Conservation (phyloP, 2,329 filamentous ascomycete species). For the Thyridium curvatum region DNA sequence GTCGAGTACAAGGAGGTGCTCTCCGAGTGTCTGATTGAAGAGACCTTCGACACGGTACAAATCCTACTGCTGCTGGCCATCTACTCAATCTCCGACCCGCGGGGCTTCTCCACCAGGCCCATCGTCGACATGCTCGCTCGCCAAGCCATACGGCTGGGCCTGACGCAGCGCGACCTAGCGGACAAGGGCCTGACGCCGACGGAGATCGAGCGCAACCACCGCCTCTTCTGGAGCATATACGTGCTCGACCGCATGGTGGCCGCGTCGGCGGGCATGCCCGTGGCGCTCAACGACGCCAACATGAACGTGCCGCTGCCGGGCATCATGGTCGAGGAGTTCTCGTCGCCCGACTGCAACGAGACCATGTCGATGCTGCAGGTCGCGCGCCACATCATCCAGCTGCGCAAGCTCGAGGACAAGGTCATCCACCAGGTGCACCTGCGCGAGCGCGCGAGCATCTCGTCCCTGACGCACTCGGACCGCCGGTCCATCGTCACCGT, state of each 20-base stretch:
- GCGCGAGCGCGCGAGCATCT: conserved; percentile 22
- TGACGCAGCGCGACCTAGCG: conserved; percentile 22
- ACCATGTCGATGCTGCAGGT: conserved; percentile 34
- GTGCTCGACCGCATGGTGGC: conserved; percentile 38
- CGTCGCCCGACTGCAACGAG: conserved; percentile 26
- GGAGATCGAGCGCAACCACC: conserved; percentile 21
- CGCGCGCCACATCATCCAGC: conserved; percentile 34
- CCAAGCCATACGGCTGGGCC: conserved; percentile 29
- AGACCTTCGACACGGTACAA: conserved; percentile 29
- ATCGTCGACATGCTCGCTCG: conserved; percentile 32
- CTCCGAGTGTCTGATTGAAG: conserved; percentile 28
- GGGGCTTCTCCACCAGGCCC: conserved; percentile 29
- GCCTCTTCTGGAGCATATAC: conserved; percentile 37
- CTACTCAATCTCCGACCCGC: conserved; percentile 36
- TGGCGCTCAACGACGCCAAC: conserved; percentile 29
- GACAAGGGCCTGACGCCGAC: conserved; percentile 16
- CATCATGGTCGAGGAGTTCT: conserved; percentile 35
- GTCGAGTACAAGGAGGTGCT: conserved; percentile 32
- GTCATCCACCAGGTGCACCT: conserved; percentile 29
- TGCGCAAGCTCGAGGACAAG: conserved; percentile 34
- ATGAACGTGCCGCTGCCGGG: conserved; percentile 33
- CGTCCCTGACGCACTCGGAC: conserved; percentile 26
- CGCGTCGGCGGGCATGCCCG: conserved; percentile 31
- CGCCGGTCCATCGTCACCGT: conserved; percentile 24
- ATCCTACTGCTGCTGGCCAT: conserved; percentile 33